Base-by-base conservation (phyloP, 1,284 basidiomycete genomes). In the Termitomyces sp. region DNA sequence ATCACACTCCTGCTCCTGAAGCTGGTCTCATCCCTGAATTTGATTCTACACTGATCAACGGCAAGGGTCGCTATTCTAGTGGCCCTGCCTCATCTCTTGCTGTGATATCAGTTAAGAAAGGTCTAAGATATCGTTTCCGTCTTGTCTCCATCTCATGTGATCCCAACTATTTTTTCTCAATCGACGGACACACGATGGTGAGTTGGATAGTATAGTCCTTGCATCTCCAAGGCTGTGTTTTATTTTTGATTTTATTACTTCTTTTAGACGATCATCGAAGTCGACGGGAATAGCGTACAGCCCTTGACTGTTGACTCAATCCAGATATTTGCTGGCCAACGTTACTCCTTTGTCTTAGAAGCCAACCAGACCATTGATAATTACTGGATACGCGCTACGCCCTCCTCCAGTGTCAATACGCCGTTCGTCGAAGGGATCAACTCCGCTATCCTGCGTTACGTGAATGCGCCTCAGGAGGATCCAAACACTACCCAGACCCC, bases 51-150 rank as follows among this genome's bases (percentile, higher is more conserved):
- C 60, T 73, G 3, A 73, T 74, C 57, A 75, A 75, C 46, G 73
- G 73, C 1, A 60, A 63, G 19, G 73, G 73, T 54, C 63, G 76
- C 64, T 61, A 72, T 70, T 11, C 57, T 18, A 63, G 61, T 30
- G 63, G 64, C 7, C 67, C 68, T 14, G 54, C 64, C 1, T 55
- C 63, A 1, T 58, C 62, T 3, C 64, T 74, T 2, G 51, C 71
- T 0, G 66, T 71, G 11, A 62, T 72, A 7, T 57, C 57, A 30
- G 70, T 75, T 38, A 50, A 58, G 6, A 55, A 58, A n/a, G 68
- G 67, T 5, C 67, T 68, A 50, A 68, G 71, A 14, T 78, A 81
- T 60, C 74, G 81, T 7, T 73, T 84, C 62, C 74, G 82, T 3
- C 62, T 84, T 34, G 71, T 83, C 54, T 75, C 78, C 46, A 66